These are phyloP conservation scores for Chalaropsis ovoidea DNA, from an alignment of 2,329 filamentous ascomycete species.

Conservation along the genomic window DNA sequence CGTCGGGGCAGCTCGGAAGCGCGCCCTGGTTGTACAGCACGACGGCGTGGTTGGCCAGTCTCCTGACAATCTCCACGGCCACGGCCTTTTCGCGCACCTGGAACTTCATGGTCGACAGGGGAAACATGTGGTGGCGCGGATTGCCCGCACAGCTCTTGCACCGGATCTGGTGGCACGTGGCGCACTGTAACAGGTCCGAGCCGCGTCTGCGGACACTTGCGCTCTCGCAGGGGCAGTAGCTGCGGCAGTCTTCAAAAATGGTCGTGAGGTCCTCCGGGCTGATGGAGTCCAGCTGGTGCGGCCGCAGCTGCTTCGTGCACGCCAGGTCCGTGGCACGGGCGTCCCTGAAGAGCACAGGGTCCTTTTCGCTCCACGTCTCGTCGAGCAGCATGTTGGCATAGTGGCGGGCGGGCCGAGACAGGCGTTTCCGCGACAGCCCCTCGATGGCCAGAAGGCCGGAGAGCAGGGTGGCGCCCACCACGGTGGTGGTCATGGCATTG, in stretches of 20 bases:
- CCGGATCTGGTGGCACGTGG: conserved; percentile 32
- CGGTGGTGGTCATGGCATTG: conserved; percentile 69
- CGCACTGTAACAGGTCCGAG: conserved; percentile 30
- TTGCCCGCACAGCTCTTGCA: conserved; percentile 36
- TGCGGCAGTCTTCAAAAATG: conserved; percentile 11
- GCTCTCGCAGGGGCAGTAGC: conserved; percentile 34
- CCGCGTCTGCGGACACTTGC: conserved; percentile 30
- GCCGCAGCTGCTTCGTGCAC: background rate
- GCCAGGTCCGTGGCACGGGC: background rate
- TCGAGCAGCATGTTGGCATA: conserved; percentile 13
- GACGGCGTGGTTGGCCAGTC: conserved; percentile 15
- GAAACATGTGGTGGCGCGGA: conserved; percentile 32
- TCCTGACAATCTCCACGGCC: conserved; percentile 17
- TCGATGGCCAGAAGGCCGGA: conserved; percentile 42
- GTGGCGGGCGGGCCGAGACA: conserved; percentile 12
- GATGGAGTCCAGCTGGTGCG: background rate
- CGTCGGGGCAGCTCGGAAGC: background rate
- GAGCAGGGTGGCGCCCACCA: conserved; percentile 55
- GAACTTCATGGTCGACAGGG: background rate
- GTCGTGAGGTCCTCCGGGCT: background rate
- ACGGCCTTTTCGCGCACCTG: background rate
- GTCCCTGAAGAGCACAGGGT: background rate
- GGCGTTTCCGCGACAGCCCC: background rate
- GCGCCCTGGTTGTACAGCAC: background rate
- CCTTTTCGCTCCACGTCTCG: background rate